Percentiles rank a stretch among this genome's conserved stretches.
These are phyloP conservation scores for Hypomontagnella submonticulosa DNA, from an alignment of 495 filamentous ascomycete species.

Conservation along the genomic window DNA sequence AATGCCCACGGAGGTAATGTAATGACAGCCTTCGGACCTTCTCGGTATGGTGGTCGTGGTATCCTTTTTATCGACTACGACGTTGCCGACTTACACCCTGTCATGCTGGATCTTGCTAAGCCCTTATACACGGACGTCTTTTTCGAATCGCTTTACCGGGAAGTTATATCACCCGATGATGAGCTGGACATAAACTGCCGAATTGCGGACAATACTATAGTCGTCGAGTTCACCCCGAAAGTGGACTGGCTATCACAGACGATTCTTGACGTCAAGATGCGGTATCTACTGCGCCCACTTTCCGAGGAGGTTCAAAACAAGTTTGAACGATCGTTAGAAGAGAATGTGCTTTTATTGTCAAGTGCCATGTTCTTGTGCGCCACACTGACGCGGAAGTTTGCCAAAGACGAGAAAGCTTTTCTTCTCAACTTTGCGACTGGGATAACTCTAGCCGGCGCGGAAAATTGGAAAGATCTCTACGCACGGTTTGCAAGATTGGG, in stretches of 20 bases:
- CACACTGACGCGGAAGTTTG: too few relatives aligned
- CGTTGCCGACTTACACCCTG: neutral
- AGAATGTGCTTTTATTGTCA: too few relatives aligned
- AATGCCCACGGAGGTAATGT: neutral
- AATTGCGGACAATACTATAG: neutral
- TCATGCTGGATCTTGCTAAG: neutral
- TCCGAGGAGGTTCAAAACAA: neutral
- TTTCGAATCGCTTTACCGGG: neutral
- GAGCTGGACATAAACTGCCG: neutral
- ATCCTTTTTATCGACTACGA: neutral
- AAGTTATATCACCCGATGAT: neutral
- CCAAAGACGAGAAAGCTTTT: too few relatives aligned
- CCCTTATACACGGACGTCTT: constrained; percentile 4
- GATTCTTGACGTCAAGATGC: neutral
- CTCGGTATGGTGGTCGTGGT: neutral
- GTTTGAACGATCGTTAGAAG: too few relatives aligned
- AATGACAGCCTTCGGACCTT: neutral
- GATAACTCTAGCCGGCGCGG: too few relatives aligned
- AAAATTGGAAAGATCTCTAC: too few relatives aligned
- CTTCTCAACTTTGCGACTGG: too few relatives aligned
- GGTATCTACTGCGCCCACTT: neutral
- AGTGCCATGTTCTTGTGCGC: too few relatives aligned
- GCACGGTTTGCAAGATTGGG: too few relatives aligned
- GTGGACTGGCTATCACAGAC: neutral
- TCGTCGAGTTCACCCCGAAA: neutral